Conservation (phyloP, 179 eudicot species). For the Carnegiea gigantea region DNA sequence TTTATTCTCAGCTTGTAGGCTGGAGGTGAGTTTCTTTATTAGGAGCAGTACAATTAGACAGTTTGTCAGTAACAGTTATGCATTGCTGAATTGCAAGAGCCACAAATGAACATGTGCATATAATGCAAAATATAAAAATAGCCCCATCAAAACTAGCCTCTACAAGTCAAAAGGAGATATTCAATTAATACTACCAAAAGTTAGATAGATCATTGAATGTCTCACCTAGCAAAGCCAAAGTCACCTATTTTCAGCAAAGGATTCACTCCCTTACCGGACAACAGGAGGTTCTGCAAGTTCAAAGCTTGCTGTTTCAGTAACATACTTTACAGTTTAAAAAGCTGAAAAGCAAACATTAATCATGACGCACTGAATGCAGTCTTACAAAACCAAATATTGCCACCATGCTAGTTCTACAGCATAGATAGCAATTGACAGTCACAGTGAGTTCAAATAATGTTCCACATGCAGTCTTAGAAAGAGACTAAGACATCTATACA, state of each 20-base stretch:
- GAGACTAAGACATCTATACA: not conserved
- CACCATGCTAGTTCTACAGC: not conserved
- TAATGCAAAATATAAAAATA: not conserved
- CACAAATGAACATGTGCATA: not conserved
- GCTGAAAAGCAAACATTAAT: not conserved
- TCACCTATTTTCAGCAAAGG: slow-evolving; percentile 61
- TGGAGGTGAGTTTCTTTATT: not conserved
- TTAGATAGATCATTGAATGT: slow-evolving; percentile 9
- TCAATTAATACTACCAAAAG: slow-evolving; percentile 5
- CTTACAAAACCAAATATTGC: not conserved
- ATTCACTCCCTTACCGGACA: slow-evolving; percentile 43
- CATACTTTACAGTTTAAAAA: not conserved
- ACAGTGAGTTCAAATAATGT: not conserved
- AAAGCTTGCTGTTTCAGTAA: not conserved
- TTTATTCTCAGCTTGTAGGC: not conserved
- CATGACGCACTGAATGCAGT: slow-evolving; percentile 3
- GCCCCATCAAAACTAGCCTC: not conserved
- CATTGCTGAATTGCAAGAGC: not conserved
- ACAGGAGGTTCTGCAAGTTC: slow-evolving; percentile 50
- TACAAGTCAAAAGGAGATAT: not conserved
- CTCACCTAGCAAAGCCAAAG: slow-evolving; percentile 65
- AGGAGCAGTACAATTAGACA: not conserved
- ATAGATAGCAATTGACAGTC: slow-evolving; percentile 3
- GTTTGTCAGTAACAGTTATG: not conserved
- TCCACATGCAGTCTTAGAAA: not conserved